A percentile compares a stretch with the other conserved stretches of the same genome.
Conservation (phyloP, 352 stramenopile species). For the Phytophthora ohioensis region DNA sequence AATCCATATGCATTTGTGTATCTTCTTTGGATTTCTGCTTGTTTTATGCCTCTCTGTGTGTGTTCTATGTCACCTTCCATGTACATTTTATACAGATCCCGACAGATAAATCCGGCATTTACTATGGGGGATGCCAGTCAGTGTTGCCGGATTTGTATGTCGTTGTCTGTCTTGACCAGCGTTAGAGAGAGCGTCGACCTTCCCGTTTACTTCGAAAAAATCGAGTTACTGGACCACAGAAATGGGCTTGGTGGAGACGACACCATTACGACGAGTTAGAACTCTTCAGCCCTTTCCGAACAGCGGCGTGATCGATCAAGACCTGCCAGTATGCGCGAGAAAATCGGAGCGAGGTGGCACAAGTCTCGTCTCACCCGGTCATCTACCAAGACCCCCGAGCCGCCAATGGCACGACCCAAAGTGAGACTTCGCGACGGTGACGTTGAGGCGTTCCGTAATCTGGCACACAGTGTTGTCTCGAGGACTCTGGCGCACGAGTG, state of each 20-base stretch:
- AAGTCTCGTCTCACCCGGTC: constrained; percentile 14
- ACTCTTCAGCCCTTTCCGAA: constrained; percentile 21
- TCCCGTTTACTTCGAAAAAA: neutral
- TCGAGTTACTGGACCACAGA: neutral
- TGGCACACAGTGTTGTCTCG: constrained; percentile 46
- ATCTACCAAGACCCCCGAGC: constrained; percentile 14
- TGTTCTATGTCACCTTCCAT: too few species aligned
- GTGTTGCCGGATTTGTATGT: too few species aligned
- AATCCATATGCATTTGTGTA: too few species aligned
- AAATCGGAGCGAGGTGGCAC: constrained; percentile 20
- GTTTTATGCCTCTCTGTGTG: too few species aligned
- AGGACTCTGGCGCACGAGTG: constrained; percentile 51
- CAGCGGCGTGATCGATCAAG: constrained; percentile 3
- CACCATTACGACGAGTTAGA: constrained; percentile 16
- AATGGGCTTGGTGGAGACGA: constrained; percentile 9
- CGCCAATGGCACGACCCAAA: constrained; percentile 20
- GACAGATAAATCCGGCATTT: too few species aligned
- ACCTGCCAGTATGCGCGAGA: constrained; percentile 26
- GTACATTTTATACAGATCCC: too few species aligned
- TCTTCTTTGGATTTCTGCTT: too few species aligned
- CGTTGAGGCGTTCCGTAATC: constrained; percentile 30
- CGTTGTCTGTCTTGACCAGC: neutral
- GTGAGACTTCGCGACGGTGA: constrained; percentile 39
- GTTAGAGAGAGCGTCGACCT: neutral
- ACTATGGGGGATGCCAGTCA: too few species aligned